phyloP scores from a whole-genome alignment of 169 alveolate species.

The Plasmodium vinckei region DNA sequence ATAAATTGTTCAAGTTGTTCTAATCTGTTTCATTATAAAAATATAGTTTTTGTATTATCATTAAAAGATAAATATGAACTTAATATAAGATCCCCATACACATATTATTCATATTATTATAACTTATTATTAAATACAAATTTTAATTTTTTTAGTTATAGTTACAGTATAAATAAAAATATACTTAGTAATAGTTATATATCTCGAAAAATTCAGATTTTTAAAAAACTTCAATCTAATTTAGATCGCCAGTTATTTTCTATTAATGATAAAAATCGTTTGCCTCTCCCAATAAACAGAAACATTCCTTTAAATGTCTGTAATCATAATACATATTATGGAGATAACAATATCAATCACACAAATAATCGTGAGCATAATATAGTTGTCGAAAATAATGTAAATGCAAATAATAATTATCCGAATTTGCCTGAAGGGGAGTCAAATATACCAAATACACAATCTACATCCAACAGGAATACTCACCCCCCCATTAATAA shows the following conservation, averaged over 20 bases:
- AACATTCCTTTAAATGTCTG: not conserved
- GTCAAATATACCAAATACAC: not conserved
- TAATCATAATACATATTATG: not conserved
- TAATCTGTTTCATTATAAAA: conserved; percentile 69
- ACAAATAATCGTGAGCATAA: not conserved
- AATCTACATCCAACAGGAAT: not conserved
- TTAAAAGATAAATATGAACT: conserved; percentile 55
- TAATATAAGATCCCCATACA: conserved; percentile 25
- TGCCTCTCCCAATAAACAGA: not conserved
- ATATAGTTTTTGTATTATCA: conserved; percentile 49
- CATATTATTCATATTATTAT: conserved; percentile 65
- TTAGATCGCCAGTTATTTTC: conserved; percentile 13
- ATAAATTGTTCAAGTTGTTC: conserved; percentile 73
- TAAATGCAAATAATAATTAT: not conserved
- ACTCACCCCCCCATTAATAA: no score
- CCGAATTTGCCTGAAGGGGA: not conserved
- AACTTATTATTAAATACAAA: conserved; percentile 65
- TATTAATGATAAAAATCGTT: not conserved
- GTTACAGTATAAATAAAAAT: not conserved
- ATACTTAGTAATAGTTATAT: conserved; percentile 35
- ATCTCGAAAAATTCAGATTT: conserved; percentile 20
- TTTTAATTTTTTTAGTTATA: conserved; percentile 36
- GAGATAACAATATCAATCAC: not conserved
- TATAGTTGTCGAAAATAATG: not conserved
- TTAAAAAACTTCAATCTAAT: conserved; percentile 19